Evolutionary conservation across 345 rosid species (phyloP).

Genomic region (Hibiscus syriacus): DNA sequence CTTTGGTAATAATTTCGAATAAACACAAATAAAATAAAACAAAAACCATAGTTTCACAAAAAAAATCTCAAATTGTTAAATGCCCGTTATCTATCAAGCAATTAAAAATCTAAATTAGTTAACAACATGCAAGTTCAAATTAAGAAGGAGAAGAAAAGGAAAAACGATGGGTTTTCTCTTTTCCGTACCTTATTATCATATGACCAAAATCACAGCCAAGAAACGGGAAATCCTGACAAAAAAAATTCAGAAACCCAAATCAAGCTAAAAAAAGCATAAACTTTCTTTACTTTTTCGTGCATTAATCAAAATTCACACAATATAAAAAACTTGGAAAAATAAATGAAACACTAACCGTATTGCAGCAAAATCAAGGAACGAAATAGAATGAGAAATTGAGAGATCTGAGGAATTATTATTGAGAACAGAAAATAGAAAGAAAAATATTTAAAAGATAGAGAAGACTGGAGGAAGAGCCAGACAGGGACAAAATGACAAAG

Average conservation of each 20-base stretch:
- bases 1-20: not conserved
- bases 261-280: not conserved
- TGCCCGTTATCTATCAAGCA: not conserved
- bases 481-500: constrained; percentile 2
- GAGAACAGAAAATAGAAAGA: not conserved
- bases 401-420: not conserved
- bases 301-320: not conserved
- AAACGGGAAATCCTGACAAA: not conserved
- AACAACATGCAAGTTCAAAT: not conserved
- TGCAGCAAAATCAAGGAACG: not conserved
- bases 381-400: not conserved
- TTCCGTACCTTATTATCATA: not conserved
- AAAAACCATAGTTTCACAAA: not conserved
- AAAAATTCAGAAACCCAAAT: constrained; percentile 16
- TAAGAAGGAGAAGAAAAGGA: not conserved
- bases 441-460: too few relatives aligned
- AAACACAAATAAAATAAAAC: not conserved
- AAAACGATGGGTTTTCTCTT: not conserved
- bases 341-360: not conserved
- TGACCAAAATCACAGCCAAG: not conserved
- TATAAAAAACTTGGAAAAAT: not conserved
- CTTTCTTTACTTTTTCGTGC: not conserved
- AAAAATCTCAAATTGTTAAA: not conserved
- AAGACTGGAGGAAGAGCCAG: not conserved
- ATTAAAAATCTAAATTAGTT: not conserved